Evolutionary conservation across 2,329 filamentous ascomycete genomes (phyloP), one percentile per base, ranked within the genome.

Genomic region (Claviceps digitariae): DNA sequence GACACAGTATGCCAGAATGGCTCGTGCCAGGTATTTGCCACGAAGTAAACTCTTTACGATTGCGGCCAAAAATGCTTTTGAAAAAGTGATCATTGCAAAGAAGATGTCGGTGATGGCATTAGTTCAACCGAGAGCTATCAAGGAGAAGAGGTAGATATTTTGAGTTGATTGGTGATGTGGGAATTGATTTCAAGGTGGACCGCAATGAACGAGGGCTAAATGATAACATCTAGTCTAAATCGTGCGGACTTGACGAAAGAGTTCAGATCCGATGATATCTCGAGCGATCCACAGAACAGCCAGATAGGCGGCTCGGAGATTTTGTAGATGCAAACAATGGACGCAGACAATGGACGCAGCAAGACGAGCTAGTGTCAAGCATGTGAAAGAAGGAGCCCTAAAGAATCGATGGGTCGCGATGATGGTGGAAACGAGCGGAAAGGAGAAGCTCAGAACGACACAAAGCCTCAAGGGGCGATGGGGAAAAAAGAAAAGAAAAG

Each of bases 1-100:
- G 45, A 74, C 66, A 75, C 77, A 80, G 62, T 76, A 76, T 55
- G 75, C 69, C 55, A 83, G 65, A 31, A 83, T 68, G 50, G 78
- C 76, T 61, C 79, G 74, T 55, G 83, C 64, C 56, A 83, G 67
- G 50, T 78, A 79, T 67, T 77, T 82, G 59, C 80, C 80, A 51
- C 74, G 72, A 50, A 81, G 68, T 53, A 83, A 70, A 60, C 77
- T 79, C 68, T 74, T 80, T 64, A 82, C 61, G 52, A 77, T 66
- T 55, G 77, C 78, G 58, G 76, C 71, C 56, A 78, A 60, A 61
- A 83, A 67, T 48, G 73, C 72, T 66, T 75, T 75, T 58, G 73
- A 76, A 60, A 83, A 68, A 50, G 71, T 73, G 63, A 74, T 69
- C 79, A 83, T 83, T 65, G 74, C 72, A 71, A 71, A 71, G 73